phyloP scores from a whole-genome alignment of 257 asterid species.

The Nicotiana otophora region DNA sequence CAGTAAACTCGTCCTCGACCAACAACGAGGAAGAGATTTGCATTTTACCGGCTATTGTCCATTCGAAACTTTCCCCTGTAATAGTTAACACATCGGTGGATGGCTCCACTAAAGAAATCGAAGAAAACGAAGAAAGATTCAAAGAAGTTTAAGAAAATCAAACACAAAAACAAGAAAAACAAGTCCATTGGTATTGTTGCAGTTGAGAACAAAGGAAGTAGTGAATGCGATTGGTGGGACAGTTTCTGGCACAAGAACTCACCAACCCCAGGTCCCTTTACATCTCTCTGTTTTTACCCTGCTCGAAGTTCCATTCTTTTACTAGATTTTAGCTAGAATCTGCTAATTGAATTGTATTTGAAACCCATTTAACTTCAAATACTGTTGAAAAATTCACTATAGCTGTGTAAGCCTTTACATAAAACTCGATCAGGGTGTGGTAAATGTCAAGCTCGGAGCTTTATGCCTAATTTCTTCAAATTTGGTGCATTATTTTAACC shows the following conservation, averaged over 20 bases:
- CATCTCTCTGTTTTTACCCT: background rate
- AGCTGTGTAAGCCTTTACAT: background rate
- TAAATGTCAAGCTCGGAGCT: background rate
- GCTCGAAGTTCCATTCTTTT: background rate
- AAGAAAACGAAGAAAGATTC: slow-evolving; percentile 49
- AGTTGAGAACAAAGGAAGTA: slow-evolving; percentile 49
- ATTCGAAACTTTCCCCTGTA: background rate
- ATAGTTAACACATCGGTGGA: background rate
- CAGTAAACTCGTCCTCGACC: background rate
- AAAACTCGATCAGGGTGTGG: background rate
- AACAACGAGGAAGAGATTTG: background rate
- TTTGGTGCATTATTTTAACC: background rate
- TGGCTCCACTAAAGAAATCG: slow-evolving; percentile 75
- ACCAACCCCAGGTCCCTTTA: slow-evolving; percentile 37
- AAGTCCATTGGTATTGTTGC: slow-evolving; percentile 20
- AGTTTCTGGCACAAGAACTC: slow-evolving; percentile 73
- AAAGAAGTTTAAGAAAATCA: slow-evolving; percentile 54
- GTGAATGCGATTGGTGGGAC: slow-evolving; percentile 94
- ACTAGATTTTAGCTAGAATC: background rate
- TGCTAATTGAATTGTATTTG: background rate
- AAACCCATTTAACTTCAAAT: background rate
- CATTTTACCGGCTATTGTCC: background rate
- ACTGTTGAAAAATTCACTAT: background rate
- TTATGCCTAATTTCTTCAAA: background rate
- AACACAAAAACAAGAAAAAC: slow-evolving; percentile 32